Evolutionary conservation across 805 yeast genomes (phyloP), one percentile per base, ranked within the genome.

Genomic region (Candida awuae): DNA sequence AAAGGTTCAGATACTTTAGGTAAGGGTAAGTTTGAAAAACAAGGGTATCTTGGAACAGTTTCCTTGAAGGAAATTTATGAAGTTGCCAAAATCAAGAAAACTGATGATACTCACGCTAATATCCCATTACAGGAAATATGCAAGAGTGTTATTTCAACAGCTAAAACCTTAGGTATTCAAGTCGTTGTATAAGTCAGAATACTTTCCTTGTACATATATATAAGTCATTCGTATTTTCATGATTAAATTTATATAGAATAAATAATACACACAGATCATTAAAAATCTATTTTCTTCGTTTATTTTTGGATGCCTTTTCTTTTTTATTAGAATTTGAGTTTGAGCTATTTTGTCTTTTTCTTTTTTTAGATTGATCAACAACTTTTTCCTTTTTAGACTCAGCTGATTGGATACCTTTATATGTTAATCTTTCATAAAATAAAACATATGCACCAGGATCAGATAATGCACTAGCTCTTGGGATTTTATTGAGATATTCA

Each of bases 361-460:
- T 10, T 26, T 25, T 17, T 25, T 17, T 12, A 21, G 4, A 14
- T 16, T 22, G 34, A 22, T 21, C 16, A 22, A n/a, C 25, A 27
- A 25, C 32, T 44, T 50, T 40, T 50, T 48, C 46, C 45, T 49
- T 35, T 32, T 36, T 32, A 29, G 23, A 29, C 14, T 45, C 43
- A 44, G 46, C 31, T 9, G 31, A 21, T 4, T 38, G 28, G 9
- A 49, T 35, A 9, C 60, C 52, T 59, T 71, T 79, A 42, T 80
- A 78, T 1, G 86, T 80, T 43, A 84, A 59, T 52, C 90, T 74
- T 31, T 88, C 77, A 62, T 92, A 92, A 16, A 92, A 67, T 59
- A 92, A 69, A 44, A 88, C 88, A 62, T 92, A 92, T 5, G 97
- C 97, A 27, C 86, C 76, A 12, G 90, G 84, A 53, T 90, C 95